phyloP scores from a whole-genome alignment of 2,329 filamentous ascomycete genomes.

The Pyricularia pennisetigena region DNA sequence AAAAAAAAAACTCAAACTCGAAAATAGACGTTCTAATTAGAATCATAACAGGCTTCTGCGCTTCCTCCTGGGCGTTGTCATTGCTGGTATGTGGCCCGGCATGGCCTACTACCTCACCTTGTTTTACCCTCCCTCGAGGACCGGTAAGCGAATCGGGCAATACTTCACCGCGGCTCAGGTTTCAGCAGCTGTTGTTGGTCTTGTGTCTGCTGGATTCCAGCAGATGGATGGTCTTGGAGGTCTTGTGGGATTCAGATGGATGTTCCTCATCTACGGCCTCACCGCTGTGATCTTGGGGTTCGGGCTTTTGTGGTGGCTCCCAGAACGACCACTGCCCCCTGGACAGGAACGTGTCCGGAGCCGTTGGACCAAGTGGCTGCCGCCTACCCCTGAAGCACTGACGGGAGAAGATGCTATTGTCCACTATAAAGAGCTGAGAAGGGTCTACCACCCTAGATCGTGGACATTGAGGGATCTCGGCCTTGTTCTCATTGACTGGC shows the following conservation, averaged over 20 bases:
- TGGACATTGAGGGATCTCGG: slow-evolving; percentile 67
- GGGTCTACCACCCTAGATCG: slow-evolving; percentile 65
- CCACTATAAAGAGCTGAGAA: slow-evolving; percentile 73
- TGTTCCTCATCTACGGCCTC: slow-evolving; percentile 83
- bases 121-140: slow-evolving; percentile 82
- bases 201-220: slow-evolving; percentile 87
- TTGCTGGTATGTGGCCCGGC: slow-evolving; percentile 90
- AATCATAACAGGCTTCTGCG: slow-evolving; percentile 52
- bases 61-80: slow-evolving; percentile 75
- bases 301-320: slow-evolving; percentile 78
- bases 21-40: background rate
- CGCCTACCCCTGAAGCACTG: slow-evolving; percentile 59
- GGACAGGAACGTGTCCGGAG: slow-evolving; percentile 45
- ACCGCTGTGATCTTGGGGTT: slow-evolving; percentile 64
- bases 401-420: slow-evolving; percentile 67
- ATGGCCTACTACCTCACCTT: slow-evolving; percentile 90
- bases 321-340: slow-evolving; percentile 68
- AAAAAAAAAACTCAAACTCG: too few species aligned
- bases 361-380: slow-evolving; percentile 55
- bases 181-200: slow-evolving; percentile 78
- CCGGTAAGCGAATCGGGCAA: slow-evolving; percentile 77
- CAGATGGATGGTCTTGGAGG: slow-evolving; percentile 74
- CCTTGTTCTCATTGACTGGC: slow-evolving; percentile 71
- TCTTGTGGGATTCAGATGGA: slow-evolving; percentile 79
- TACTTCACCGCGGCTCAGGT: slow-evolving; percentile 84